Evolutionary conservation across 495 filamentous ascomycete species (phyloP), one percentile per base, ranked within the genome.

Genomic region (Clavariopsis aquatica): DNA sequence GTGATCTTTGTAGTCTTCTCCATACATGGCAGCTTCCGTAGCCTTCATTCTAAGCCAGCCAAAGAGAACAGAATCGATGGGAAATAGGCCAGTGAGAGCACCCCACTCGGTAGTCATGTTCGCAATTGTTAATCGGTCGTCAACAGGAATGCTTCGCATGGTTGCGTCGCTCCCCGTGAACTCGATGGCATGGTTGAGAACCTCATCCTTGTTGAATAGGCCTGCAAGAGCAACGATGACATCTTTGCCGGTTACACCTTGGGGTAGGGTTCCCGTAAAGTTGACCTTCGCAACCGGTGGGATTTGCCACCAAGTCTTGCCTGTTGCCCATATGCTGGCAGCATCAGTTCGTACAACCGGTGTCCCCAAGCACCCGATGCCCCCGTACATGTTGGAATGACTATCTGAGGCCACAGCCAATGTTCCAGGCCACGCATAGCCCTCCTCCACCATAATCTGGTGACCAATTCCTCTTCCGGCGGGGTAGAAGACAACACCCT

Each of bases 31-130:
- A 0, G 87, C 78, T 2, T 80, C 81, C 0, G 89, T 89, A 19
- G 92, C 92, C 78, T 91, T 95, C 68, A 78, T 79, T 23, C 85
- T 80, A 8, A 93, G 73, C 93, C 94, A 98, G n/a, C 76, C 74
- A 67, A 86, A 78, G 24, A 98, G 80, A 0, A 85, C 80, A 0
- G 69, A 61, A 70, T 98, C 93, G 60, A 96, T 89, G 3, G 93
- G 93, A 78, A 96, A 98, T 17, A 93, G 76, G 19, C 88, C 89
- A 27, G 82, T 83, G 12, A 96, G 78, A 0, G 92, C 93, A 43
- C 91, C 92, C 93, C 93, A 98, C 74, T 98, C 94, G 0, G 89
- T 95, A 0, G 92, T 90, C 94, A 98, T 97, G 76, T 97, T 98
- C 46, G 88, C 85, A 71, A 98, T 96, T 0, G 91, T 85, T 24